These are phyloP conservation scores for Coprinopsis marcescibilis DNA, from an alignment of 768 basidiomycete genomes.

Conservation along the genomic window DNA sequence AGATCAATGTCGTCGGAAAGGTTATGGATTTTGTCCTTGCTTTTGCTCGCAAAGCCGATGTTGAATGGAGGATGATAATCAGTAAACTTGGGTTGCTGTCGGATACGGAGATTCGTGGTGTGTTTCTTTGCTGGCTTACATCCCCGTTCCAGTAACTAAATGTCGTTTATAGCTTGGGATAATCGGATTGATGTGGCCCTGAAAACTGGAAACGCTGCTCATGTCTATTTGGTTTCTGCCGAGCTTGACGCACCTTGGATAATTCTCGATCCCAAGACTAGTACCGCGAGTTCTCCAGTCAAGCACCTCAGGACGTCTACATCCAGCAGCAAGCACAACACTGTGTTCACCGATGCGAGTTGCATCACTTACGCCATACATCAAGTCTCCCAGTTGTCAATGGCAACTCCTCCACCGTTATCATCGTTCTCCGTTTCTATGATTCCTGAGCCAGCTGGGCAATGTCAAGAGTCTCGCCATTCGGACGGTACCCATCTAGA, in stretches of 20 bases:
- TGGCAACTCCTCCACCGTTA: constrained; percentile 27
- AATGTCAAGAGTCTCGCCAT: constrained; percentile 14
- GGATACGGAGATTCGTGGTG: constrained; percentile 60
- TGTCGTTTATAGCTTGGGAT: constrained; percentile 55
- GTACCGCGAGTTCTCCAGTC: constrained; percentile 12
- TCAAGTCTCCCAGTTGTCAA: constrained; percentile 36
- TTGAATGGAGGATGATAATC: constrained; percentile 79
- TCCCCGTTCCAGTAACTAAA: constrained; percentile 3
- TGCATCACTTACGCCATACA: constrained; percentile 36
- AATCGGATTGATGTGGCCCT: constrained; percentile 39
- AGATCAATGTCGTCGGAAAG: constrained; percentile 46
- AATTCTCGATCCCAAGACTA: constrained; percentile 34
- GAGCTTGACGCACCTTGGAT: constrained; percentile 58
- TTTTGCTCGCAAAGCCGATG: constrained; percentile 56
- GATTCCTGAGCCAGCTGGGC: constrained; percentile 26
- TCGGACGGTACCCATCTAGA: constrained; percentile 5
- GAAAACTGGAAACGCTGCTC: constrained; percentile 38
- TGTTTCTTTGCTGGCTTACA: constrained; percentile 18
- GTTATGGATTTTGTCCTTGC: constrained; percentile 68
- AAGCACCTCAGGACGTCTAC: constrained; percentile 25
- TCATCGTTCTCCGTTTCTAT: constrained; percentile 29
- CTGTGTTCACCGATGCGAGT: constrained; percentile 7
- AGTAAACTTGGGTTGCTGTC: constrained; percentile 61
- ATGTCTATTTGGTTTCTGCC: constrained; percentile 56
- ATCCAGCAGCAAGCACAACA: constrained; percentile 17